Evolutionary conservation across 805 yeast species (phyloP).

Genomic region (Saccharomycopsis olivae): DNA sequence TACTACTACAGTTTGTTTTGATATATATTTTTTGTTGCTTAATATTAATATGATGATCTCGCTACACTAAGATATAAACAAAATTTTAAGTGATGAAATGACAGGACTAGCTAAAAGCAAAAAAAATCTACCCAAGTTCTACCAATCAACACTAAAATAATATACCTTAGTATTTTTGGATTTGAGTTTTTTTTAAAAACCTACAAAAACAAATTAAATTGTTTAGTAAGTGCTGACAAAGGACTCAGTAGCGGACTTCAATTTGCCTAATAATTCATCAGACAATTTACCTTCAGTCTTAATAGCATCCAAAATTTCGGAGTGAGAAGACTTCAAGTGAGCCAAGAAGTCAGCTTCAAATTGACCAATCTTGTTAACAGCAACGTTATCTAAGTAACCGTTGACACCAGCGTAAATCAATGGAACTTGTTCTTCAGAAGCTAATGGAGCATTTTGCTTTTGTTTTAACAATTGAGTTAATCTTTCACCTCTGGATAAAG

Average conservation of each 20-base stretch:
- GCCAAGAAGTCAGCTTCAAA: slow-evolving; percentile 90
- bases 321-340: slow-evolving; percentile 83
- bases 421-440: slow-evolving; percentile 99
- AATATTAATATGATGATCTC: too few species aligned
- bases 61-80: too few species aligned
- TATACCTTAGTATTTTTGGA: too few species aligned
- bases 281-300: slow-evolving; percentile 84
- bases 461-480: slow-evolving; percentile 97
- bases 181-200: too few species aligned
- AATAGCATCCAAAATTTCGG: slow-evolving; percentile 74
- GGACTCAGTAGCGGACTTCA: slow-evolving; percentile 86
- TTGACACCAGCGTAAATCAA: slow-evolving; percentile 98
- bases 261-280: slow-evolving; percentile 73
- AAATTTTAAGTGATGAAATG: too few species aligned
- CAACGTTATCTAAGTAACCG: slow-evolving; percentile 90
- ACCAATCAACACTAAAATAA: too few species aligned
- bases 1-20: too few species aligned
- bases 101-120: too few species aligned
- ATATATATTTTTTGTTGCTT: too few species aligned
- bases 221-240: slow-evolving; percentile 81
- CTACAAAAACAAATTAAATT: too few species aligned
- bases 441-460: slow-evolving; percentile 91
- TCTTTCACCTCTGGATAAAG: slow-evolving; percentile 99
- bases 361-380: slow-evolving; percentile 77
- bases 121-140: too few species aligned